Evolutionary conservation across 202 grass and related monocot species (phyloP).

Genomic region (Brachypodium distachyon): DNA sequence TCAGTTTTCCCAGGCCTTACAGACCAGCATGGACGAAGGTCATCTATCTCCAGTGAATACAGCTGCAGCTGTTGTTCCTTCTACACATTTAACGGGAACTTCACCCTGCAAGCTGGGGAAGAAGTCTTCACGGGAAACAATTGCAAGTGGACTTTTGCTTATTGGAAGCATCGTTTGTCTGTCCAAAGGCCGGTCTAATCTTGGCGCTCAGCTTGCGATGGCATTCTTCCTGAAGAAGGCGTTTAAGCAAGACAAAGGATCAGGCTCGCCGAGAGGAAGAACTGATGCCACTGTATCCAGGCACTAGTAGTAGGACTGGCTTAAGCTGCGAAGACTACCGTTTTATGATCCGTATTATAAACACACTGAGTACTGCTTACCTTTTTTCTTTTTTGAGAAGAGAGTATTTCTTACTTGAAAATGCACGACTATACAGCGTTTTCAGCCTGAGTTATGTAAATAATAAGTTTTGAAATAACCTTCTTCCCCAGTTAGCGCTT

Average conservation of each 20-base stretch:
- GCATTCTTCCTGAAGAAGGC: slow-evolving; percentile 73
- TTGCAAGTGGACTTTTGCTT: slow-evolving; percentile 61
- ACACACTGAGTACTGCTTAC: not conserved
- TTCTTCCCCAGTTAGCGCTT: not conserved
- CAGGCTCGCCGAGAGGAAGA: slow-evolving; percentile 3
- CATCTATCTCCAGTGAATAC: not conserved
- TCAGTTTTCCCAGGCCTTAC: slow-evolving; percentile 55
- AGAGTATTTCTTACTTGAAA: not conserved
- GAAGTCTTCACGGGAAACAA: slow-evolving; percentile 42
- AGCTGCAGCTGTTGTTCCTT: slow-evolving; percentile 3
- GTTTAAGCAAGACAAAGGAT: slow-evolving; percentile 32
- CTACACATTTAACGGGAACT: not conserved
- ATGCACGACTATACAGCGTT: not conserved
- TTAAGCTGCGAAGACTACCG: not conserved
- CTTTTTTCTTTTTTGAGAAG: too few relatives aligned
- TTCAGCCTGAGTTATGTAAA: not conserved
- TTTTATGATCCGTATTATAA: not conserved
- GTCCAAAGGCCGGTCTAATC: slow-evolving; percentile 46
- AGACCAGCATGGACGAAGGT: slow-evolving; percentile 10
- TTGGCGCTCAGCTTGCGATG: slow-evolving; percentile 60
- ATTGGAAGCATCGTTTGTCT: slow-evolving; percentile 70
- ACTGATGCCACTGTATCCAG: not conserved
- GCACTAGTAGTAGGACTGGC: not conserved
- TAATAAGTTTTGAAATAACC: slow-evolving; percentile 11
- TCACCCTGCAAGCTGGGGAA: slow-evolving; percentile 15